A percentile compares a stretch with the other conserved stretches of the same genome.
These are phyloP conservation scores for Penicillium pulvis DNA, from an alignment of 495 filamentous ascomycete species.

Conservation along the genomic window DNA sequence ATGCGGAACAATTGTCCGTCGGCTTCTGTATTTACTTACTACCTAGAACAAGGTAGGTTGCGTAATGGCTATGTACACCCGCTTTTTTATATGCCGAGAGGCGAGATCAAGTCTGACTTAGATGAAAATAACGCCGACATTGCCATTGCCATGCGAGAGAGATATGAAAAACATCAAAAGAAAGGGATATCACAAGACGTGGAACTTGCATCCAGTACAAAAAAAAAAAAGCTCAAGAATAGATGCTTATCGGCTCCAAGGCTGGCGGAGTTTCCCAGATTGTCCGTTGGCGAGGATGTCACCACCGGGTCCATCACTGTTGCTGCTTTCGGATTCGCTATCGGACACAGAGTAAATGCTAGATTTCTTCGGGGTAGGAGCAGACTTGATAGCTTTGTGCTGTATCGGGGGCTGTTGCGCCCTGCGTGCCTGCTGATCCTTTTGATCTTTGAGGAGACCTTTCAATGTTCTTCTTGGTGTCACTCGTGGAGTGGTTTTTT, in stretches of 20 bases:
- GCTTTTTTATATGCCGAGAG: not conserved
- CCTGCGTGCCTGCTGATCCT: not conserved
- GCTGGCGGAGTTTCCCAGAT: not conserved
- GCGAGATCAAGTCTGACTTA: not conserved
- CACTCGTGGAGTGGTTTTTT: not conserved
- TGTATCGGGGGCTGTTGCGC: not conserved
- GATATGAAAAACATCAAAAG: not conserved
- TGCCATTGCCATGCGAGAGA: not conserved
- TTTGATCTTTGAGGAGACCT: not conserved
- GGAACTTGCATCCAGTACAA: too few species aligned
- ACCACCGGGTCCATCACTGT: not conserved
- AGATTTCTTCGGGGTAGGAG: not conserved
- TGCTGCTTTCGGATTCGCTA: not conserved
- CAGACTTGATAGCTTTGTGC: not conserved
- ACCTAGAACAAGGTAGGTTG: not conserved
- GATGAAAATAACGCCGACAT: not conserved
- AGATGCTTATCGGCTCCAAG: not conserved
- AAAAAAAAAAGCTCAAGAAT: too few species aligned
- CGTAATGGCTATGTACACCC: conserved; percentile 3
- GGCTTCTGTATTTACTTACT: not conserved
- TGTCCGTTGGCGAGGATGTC: not conserved
- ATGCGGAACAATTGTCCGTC: conserved; percentile 2
- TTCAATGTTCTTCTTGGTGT: not conserved
- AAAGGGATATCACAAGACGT: not conserved
- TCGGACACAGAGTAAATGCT: not conserved